Base-by-base conservation (phyloP, 495 filamentous ascomycete species). In the Neurospora cerealis region DNA sequence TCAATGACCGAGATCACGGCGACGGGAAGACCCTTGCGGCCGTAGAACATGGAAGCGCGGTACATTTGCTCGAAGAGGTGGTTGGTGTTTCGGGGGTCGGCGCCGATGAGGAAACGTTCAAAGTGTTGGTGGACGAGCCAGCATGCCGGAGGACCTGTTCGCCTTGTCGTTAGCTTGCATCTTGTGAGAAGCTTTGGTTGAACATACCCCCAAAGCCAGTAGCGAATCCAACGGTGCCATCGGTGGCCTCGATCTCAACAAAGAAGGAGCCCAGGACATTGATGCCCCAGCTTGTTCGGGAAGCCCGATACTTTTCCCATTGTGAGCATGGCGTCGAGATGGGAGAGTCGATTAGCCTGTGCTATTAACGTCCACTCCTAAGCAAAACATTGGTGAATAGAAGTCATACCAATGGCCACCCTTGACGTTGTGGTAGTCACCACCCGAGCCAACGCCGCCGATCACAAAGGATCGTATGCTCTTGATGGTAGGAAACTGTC, bases 31-130 rank as follows among this genome's bases (percentile, higher is more conserved):
- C 94, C 94, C 82, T 97, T 97, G 73, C 94, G 90, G 69, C 94
- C 94, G 79, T 97, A 97, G 87, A 96, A 97, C 91, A 96, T 95
- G 44, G 93, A 95, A 13, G 88, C 93, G 40, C 93, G 91, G 84
- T 97, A 97, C 94, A 97, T 97, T 81, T 96, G 93, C 82, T 97
- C 94, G 81, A 96, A 97, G 5, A 97, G 85, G 75, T 91, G 87
- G 80, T 95, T 97, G 71, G 92, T 94, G 78, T 97, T 91, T 69
- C 94, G 89, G 1, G 94, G 94, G 81, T 97, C 94, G 71, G 91
- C 89, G 60, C 94, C 94, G 75, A 96, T 89, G 75, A 97, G 83
- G 86, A 97, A 97, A 70, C 94, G 88, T 81, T 94, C 90, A 80
- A 97, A 96, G 81, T 97, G 94, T 81, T 96, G 91, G 74, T 93